Conservation (phyloP, 169 alveolate genomes). For the Plasmodium coatneyi region DNA sequence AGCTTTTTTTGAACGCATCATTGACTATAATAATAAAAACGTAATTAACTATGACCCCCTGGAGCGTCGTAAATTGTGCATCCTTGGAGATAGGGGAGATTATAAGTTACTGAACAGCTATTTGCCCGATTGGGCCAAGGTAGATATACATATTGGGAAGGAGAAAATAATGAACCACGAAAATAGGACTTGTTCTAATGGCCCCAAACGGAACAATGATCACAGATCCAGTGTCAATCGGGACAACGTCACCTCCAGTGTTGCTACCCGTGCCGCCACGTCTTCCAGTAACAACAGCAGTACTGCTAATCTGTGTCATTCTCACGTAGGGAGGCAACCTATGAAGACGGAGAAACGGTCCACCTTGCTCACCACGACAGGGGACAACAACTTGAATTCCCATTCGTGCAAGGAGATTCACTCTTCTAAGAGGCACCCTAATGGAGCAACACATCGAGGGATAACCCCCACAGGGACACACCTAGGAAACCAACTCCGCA, state of each 20-base stretch:
- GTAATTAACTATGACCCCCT: constrained; percentile 84
- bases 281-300: constrained; percentile 3
- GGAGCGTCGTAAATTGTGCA: constrained; percentile 82
- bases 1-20: constrained; percentile 92
- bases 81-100: constrained; percentile 77
- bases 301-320: not conserved
- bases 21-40: constrained; percentile 83
- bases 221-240: not conserved
- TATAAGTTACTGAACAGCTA: constrained; percentile 52
- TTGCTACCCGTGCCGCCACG: not conserved
- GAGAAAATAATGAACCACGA: constrained; percentile 71
- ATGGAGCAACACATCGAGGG: not conserved
- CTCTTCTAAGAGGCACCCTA: not conserved
- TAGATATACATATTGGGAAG: constrained; percentile 66
- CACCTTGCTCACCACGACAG: not conserved
- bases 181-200: constrained; percentile 35
- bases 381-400: not conserved
- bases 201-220: constrained; percentile 18
- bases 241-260: not conserved
- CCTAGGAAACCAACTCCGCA: not conserved
- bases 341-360: not conserved
- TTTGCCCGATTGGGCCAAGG: constrained; percentile 75
- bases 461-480: not conserved
- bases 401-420: not conserved
- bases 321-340: not conserved